phyloP scores from a whole-genome alignment of 768 basidiomycete species.

The Boletales sp. region DNA sequence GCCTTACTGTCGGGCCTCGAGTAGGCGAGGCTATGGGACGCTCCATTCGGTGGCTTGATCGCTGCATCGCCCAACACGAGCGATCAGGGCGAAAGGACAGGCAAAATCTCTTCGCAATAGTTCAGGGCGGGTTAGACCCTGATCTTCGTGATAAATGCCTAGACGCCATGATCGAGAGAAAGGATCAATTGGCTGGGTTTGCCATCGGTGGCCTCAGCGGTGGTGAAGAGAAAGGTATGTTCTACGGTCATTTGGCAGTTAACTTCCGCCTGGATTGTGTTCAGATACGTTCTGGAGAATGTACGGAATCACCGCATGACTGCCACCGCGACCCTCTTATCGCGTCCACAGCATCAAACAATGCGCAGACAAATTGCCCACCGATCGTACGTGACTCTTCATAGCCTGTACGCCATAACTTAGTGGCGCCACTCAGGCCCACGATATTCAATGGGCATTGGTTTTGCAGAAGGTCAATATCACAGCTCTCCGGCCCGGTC shows the following conservation, averaged over 20 bases:
- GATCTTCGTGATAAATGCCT: slow-evolving; percentile 71
- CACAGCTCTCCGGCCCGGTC: background rate
- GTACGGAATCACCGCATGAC: slow-evolving; percentile 39
- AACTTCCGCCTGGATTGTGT: slow-evolving; percentile 2
- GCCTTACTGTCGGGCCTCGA: slow-evolving; percentile 74
- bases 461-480: slow-evolving; percentile 79
- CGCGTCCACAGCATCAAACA: slow-evolving; percentile 61
- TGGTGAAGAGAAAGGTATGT: slow-evolving; percentile 83
- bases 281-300: slow-evolving; percentile 82
- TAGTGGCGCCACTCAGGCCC: slow-evolving; percentile 51
- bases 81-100: slow-evolving; percentile 56
- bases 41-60: slow-evolving; percentile 86
- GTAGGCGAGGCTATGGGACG: slow-evolving; percentile 87
- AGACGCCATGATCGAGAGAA: slow-evolving; percentile 77
- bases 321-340: slow-evolving; percentile 8
- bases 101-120: slow-evolving; percentile 90
- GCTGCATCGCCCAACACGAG: slow-evolving; percentile 78
- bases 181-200: slow-evolving; percentile 78
- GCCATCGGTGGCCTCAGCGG: slow-evolving; percentile 90
- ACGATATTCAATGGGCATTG: slow-evolving; percentile 90
- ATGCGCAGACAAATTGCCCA: slow-evolving; percentile 74
- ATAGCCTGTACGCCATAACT: background rate
- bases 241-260: slow-evolving; percentile 4
- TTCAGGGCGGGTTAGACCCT: slow-evolving; percentile 82
- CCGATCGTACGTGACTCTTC: slow-evolving; percentile 54